Conservation (phyloP, 371 early-diverging fungal species). For the Thermomucor indicae-seudaticae region DNA sequence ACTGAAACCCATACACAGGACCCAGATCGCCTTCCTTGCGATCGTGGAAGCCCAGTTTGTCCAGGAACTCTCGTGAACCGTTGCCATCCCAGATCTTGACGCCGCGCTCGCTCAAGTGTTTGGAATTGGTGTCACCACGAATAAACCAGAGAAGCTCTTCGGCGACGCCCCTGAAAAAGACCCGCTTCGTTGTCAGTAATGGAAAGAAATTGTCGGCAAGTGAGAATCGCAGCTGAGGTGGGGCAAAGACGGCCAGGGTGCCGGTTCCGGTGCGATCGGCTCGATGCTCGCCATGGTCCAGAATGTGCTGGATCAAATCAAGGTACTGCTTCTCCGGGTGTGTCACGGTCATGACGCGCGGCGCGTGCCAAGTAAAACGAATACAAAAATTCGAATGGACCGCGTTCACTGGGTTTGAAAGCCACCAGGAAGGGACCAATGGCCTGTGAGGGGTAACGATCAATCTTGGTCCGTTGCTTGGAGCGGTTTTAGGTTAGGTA, state of each 20-base stretch:
- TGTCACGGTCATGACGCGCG: not conserved
- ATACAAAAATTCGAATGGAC: too few relatives aligned
- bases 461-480: too few relatives aligned
- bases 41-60: slow-evolving; percentile 76
- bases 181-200: slow-evolving; percentile 96
- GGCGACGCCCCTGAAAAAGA: slow-evolving; percentile 85
- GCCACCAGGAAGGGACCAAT: too few relatives aligned
- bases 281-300: slow-evolving; percentile 77
- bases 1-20: slow-evolving; percentile 99
- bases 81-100: slow-evolving; percentile 99
- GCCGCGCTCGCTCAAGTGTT: slow-evolving; percentile 75
- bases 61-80: slow-evolving; percentile 90
- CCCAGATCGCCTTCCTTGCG: slow-evolving; percentile 95
- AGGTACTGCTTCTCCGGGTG: slow-evolving; percentile 94
- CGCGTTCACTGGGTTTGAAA: too few relatives aligned
- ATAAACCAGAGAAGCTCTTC: slow-evolving; percentile 99
- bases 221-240: slow-evolving; percentile 88
- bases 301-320: slow-evolving; percentile 74
- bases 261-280: slow-evolving; percentile 98
- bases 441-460: too few relatives aligned
- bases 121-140: slow-evolving; percentile 89
- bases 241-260: slow-evolving; percentile 92
- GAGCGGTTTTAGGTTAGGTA: too few relatives aligned
- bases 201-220: slow-evolving; percentile 83
- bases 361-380: not conserved